Evolutionary conservation across 2,329 filamentous ascomycete genomes (phyloP), one percentile per base, ranked within the genome.

Genomic region (Fusarium solani-melongenae): DNA sequence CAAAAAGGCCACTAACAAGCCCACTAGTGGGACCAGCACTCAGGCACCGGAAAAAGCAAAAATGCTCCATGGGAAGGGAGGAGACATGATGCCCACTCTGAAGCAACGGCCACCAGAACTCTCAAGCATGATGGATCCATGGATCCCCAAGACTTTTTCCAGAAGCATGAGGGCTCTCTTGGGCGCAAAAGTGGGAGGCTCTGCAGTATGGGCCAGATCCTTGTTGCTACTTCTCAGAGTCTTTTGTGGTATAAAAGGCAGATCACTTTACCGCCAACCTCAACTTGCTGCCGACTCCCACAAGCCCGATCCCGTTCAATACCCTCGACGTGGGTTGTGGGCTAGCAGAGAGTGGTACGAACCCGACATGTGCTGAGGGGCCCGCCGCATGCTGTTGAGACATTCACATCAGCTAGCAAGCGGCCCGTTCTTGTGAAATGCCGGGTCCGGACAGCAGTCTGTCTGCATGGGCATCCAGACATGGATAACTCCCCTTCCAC

Each of bases 41-140:
- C 72, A 74, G 72, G 72, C 69, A 74, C 72, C 72, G 44, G 74
- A n/a, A 70, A 64, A 67, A 70, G 69, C 51, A 62, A 74, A 66
- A 67, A 63, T 58, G 27, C 17, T 65, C 41, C 70, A 72, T 70
- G 69, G 61, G 66, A 63, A 56, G 71, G 60, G 59, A 69, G 49
- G 67, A 71, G 34, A 14, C 39, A 49, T 65, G 58, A 62, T 69
- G 64, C 39, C 71, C 67, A 74, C 71, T 74, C 64, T 34, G 58
- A 68, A 53, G 58, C 49, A 72, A 55, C 57, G 62, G 66, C 56
- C 66, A 60, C 36, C 36, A 46, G 22, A 8, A 36, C 62, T 24
- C 29, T 44, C 44, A 31, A 65, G 38, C 24, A 57, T 36, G 57
- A 69, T 69, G 64, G 68, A 58, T 62, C 46, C 46, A 66, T 69